Conservation (phyloP, 352 stramenopile genomes). For the Blastocystis sp. region DNA sequence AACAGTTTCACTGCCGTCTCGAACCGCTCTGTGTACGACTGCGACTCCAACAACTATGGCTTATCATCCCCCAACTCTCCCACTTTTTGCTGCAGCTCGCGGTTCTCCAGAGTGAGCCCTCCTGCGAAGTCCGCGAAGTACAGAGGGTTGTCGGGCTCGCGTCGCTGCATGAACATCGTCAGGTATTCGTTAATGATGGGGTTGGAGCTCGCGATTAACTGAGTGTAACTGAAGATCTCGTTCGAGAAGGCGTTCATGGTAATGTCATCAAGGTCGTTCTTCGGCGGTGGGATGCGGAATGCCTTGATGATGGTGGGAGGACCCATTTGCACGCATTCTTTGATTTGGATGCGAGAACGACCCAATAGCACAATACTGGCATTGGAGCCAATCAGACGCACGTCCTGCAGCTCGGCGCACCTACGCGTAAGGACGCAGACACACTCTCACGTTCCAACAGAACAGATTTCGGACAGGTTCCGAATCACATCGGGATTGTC, state of each 20-base stretch:
- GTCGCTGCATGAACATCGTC: constrained; percentile 88
- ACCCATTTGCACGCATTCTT: constrained; percentile 72
- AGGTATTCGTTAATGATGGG: constrained; percentile 95
- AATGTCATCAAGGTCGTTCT: constrained; percentile 74
- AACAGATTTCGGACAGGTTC: constrained; percentile 67
- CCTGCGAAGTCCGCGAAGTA: constrained; percentile 95
- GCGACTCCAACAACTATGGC: constrained; percentile 13
- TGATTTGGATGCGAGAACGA: constrained; percentile 65
- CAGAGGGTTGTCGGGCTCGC: constrained; percentile 92
- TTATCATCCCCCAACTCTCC: not conserved
- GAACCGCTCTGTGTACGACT: constrained; percentile 75
- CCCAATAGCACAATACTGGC: constrained; percentile 14
- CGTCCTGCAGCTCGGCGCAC: constrained; percentile 48
- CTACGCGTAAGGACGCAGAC: constrained; percentile 35
- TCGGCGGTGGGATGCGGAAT: constrained; percentile 75
- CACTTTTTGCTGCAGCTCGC: constrained; percentile 79
- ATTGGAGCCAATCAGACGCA: constrained; percentile 24
- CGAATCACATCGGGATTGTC: constrained; percentile 51
- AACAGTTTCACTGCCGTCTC: constrained; percentile 92
- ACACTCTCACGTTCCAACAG: constrained; percentile 68
- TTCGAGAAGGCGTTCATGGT: constrained; percentile 92
- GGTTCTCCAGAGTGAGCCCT: constrained; percentile 85
- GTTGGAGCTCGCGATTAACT: constrained; percentile 93
- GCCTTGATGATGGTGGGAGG: constrained; percentile 82
- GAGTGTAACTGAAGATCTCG: constrained; percentile 91